A percentile compares a stretch with the other conserved stretches of the same genome.
Conservation (phyloP, 1,139 yeast genomes). For the Suhomyces guaymorum region DNA sequence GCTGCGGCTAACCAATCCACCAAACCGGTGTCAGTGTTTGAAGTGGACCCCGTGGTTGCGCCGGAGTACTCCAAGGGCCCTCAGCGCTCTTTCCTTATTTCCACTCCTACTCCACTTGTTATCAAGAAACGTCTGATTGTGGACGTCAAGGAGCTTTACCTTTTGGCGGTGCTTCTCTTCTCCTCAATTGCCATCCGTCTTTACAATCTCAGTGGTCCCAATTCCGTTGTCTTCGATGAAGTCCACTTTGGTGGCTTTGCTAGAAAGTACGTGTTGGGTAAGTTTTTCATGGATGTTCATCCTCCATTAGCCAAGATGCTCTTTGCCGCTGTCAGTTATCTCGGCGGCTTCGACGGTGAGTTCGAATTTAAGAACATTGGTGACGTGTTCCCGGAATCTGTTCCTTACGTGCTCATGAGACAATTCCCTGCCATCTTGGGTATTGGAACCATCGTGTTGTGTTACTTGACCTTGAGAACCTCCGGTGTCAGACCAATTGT, state of each 20-base stretch:
- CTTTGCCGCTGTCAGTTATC: conserved; percentile 70
- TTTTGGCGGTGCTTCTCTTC: conserved; percentile 51
- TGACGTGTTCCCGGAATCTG: conserved; percentile 53
- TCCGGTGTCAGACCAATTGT: conserved; percentile 84
- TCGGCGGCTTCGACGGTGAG: conserved; percentile 78
- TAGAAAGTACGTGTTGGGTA: conserved; percentile 67
- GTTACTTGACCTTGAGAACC: conserved; percentile 78
- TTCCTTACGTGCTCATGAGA: conserved; percentile 84
- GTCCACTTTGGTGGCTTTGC: conserved; percentile 84
- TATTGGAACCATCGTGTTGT: conserved; percentile 70
- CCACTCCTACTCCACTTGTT: conserved; percentile 25
- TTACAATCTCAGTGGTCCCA: conserved; percentile 61
- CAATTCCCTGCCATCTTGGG: conserved; percentile 83
- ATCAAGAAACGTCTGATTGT: conserved; percentile 24
- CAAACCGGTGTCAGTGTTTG: conserved; percentile 14
- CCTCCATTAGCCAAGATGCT: conserved; percentile 93
- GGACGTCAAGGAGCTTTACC: conserved; percentile 29
- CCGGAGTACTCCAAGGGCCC: conserved; percentile 29
- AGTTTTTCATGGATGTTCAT: conserved; percentile 87
- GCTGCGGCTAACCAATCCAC: conserved; percentile 14
- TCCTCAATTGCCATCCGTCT: conserved; percentile 52
- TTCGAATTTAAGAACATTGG: conserved; percentile 76
- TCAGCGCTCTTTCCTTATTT: conserved; percentile 30
- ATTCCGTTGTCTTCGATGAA: conserved; percentile 91
- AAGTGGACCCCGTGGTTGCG: conserved; percentile 31